phyloP scores from a whole-genome alignment of 2,329 filamentous ascomycete species.

The Dactylonectria estremocensis region DNA sequence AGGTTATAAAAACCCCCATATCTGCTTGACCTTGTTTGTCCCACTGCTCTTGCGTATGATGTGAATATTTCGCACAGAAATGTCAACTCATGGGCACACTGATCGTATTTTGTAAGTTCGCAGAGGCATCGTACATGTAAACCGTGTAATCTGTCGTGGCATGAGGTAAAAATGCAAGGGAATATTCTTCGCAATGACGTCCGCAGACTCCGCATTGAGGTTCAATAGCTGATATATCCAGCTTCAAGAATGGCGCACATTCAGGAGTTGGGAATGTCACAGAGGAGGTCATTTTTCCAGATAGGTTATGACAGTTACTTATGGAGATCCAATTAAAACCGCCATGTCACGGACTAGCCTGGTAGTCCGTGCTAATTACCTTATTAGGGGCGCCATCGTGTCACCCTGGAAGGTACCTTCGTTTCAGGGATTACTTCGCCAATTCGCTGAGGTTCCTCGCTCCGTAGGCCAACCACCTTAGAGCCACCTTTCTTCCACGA shows the following conservation, averaged over 20 bases:
- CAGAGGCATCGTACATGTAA: no score
- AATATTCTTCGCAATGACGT: background rate
- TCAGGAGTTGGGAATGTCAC: constrained; percentile 1
- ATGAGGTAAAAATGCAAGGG: no score
- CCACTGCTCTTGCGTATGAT: no score
- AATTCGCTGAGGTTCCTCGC: constrained; percentile 37
- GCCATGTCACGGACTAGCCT: constrained; percentile 9
- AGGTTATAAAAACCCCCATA: no score
- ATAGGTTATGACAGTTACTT: constrained; percentile 9
- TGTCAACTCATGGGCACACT: no score
- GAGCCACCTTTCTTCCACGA: constrained; percentile 41
- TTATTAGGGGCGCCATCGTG: constrained; percentile 18
- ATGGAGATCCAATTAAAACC: constrained; percentile 40
- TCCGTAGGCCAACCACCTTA: constrained; percentile 29
- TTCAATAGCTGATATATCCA: background rate
- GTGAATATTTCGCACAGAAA: no score
- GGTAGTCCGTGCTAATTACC: constrained; percentile 24
- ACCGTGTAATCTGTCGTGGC: no score
- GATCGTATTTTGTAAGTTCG: no score
- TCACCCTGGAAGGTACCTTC: constrained; percentile 39
- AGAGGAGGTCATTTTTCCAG: constrained; percentile 8
- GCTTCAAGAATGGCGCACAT: background rate
- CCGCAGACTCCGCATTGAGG: no score
- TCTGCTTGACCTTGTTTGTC: no score
- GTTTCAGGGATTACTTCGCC: constrained; percentile 36